Conservation (phyloP, 139 green algal species). For the Tetraselmis striata region DNA sequence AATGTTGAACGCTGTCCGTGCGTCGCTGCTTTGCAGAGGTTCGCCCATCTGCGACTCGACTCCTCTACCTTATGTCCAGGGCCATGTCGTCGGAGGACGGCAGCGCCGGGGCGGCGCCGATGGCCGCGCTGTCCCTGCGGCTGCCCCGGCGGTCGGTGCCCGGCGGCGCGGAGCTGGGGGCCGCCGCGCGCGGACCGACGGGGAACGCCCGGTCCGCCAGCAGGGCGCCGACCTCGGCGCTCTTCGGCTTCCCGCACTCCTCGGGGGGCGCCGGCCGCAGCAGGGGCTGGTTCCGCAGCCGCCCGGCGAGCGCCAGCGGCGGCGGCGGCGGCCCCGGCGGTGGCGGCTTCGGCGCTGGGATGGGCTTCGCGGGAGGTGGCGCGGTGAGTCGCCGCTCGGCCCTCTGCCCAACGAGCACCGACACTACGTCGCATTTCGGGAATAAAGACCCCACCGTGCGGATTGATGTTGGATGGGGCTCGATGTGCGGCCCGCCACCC, state of each 20-base stretch:
- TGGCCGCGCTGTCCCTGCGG: neutral
- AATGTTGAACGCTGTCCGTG: too few species aligned
- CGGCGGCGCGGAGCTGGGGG: neutral
- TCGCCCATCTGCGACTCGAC: too few species aligned
- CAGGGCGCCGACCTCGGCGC: neutral
- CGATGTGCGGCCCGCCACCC: too few species aligned
- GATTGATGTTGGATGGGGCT: too few species aligned
- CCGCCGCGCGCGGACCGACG: too few species aligned
- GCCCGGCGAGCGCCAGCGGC: neutral
- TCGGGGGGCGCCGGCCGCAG: neutral
- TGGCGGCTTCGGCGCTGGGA: neutral
- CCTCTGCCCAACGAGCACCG: too few species aligned
- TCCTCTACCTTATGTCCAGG: too few species aligned
- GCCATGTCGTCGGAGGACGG: too few species aligned
- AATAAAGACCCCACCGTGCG: too few species aligned
- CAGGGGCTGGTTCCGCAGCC: neutral
- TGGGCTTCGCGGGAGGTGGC: neutral
- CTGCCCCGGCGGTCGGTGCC: neutral
- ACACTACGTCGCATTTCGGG: too few species aligned
- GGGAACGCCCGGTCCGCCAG: neutral
- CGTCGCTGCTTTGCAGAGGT: too few species aligned
- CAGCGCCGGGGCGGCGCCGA: neutral
- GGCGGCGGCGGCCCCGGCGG: too few species aligned
- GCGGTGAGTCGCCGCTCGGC: neutral
- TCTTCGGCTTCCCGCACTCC: neutral